Evolutionary conservation across 2,329 filamentous ascomycete genomes (phyloP), one percentile per base, ranked within the genome.

Genomic region (Coniochaeta hoffmannii): DNA sequence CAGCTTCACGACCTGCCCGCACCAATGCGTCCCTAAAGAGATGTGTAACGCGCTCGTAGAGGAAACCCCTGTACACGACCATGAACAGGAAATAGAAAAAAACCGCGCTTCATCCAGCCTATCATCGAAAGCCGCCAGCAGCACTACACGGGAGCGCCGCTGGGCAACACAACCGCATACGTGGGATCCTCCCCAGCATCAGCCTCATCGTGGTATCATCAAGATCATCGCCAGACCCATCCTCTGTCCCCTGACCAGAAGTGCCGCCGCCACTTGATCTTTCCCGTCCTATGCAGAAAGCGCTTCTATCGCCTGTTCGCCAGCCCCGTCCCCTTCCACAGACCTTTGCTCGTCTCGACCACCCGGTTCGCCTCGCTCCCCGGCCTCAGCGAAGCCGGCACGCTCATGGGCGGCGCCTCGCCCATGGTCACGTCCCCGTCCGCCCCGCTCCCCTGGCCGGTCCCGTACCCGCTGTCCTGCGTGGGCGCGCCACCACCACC

Each of bases 271-370:
- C 22, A 9, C 19, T 4, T 46, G 19, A 6, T n/a, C 22, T 22
- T 46, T 46, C 22, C 36, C 15, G 14, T 22, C 22, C 15, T 4
- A 15, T 7, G 19, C 12, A 6, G 5, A 14, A n/a, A 10, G 38
- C 11, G 4, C 30, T 22, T 24, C 58, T 58, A 63, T 57, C 64
- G 60, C 49, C 61, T 63, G 26, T 60, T 65, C 5, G 61, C 56
- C 28, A 35, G 22, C 15, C 50, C 50, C 17, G 31, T 38, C 10
- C 67, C 69, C 54, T 69, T 80, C 84, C 84, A 87, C 55, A 87
- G 68, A 1, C 83, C 83, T 62, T 82, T 85, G 34, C 79, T 83
- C 28, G 82, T 85, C 68, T 86, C 81, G n/a, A 83, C 71, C 14
- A 85, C 74, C 60, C 75, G 77, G 67, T 83, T 83, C 50, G 72